Evolutionary conservation across 306 rosid genomes (phyloP), one percentile per base, ranked within the genome.

Genomic region (Cucurbita maxima): DNA sequence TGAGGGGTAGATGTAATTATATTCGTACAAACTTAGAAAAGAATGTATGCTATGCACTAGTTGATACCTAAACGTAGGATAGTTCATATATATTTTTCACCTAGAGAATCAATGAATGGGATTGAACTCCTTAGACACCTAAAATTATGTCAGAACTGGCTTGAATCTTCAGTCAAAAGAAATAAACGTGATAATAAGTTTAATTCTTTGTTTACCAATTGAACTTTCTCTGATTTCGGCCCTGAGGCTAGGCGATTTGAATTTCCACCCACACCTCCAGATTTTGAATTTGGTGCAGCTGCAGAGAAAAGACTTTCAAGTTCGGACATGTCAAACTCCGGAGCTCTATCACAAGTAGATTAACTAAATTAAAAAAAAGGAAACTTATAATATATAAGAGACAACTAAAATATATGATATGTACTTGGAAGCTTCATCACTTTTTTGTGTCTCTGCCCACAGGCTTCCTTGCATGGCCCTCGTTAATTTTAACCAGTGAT

Each of bases 251-350:
- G 85, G 13, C 84, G 89, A 61, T 80, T 84, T 57, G 83, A 78
- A 79, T 83, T 86, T 66, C 89, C 87, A 72, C 85, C 90, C 50
- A 79, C 54, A 55, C 79, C 75, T 68, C 80, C 87, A 55, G 37
- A 48, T 54, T 78, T 84, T 47, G 91, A 62, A 85, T 74, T 87
- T 83, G 99, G 96, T 53, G 85, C 64, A 75, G 78, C 77, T 16
- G 96, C 86, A 68, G 97, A 89, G 83, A 95, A 95, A 83, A 89
- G 95, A 77, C 80, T 88, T 85, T 95, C 97, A 63, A 95, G 95
- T 82, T 95, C 99, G 76, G 91, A 81, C 96, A 89, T 91, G 84
- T 95, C 99, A 82, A 95, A 88, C 83, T 95, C 99, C 37, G 99
- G 97, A 81, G 96, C 88, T 90, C 99, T 95, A 77, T 76, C 74